Conservation (phyloP, 768 basidiomycete genomes). For the Boletus sensibilis region DNA sequence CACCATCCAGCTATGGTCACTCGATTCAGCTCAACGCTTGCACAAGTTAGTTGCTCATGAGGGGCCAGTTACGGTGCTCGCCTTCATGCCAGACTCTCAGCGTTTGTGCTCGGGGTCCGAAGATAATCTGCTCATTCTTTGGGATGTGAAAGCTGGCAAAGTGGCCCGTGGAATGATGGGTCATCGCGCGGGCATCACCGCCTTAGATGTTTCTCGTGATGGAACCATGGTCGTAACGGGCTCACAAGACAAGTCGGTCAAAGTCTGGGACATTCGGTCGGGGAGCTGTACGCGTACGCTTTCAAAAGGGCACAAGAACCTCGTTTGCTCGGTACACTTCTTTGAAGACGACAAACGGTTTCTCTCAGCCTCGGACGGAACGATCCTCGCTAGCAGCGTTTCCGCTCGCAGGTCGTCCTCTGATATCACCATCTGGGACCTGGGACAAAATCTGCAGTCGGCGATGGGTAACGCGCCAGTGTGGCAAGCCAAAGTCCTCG, state of each 20-base stretch:
- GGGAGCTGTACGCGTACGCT: slow-evolving; percentile 9
- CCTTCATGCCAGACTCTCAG: slow-evolving; percentile 12
- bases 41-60: slow-evolving; percentile 9
- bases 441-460: neutral
- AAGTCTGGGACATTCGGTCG: slow-evolving; percentile 16
- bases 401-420: slow-evolving; percentile 2
- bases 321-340: slow-evolving; percentile 8
- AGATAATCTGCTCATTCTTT: slow-evolving; percentile 17
- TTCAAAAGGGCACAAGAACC: slow-evolving; percentile 3
- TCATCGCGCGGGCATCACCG: slow-evolving; percentile 13
- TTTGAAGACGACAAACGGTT: slow-evolving; percentile 7
- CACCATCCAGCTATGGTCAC: slow-evolving; percentile 19
- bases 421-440: slow-evolving; percentile 6
- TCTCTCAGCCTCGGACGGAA: slow-evolving; percentile 2
- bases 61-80: slow-evolving; percentile 10
- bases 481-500: slow-evolving; percentile 4
- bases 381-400: neutral
- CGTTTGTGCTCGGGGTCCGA: slow-evolving; percentile 20
- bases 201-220: slow-evolving; percentile 17
- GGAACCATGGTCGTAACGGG: slow-evolving; percentile 15
- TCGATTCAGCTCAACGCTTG: neutral
- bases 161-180: slow-evolving; percentile 13
- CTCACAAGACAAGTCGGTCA: slow-evolving; percentile 20
- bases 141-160: slow-evolving; percentile 10
- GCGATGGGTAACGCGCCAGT: neutral